These are phyloP conservation scores for Colletotrichum sp. DNA, from an alignment of 2,329 filamentous ascomycete genomes.

Conservation along the genomic window DNA sequence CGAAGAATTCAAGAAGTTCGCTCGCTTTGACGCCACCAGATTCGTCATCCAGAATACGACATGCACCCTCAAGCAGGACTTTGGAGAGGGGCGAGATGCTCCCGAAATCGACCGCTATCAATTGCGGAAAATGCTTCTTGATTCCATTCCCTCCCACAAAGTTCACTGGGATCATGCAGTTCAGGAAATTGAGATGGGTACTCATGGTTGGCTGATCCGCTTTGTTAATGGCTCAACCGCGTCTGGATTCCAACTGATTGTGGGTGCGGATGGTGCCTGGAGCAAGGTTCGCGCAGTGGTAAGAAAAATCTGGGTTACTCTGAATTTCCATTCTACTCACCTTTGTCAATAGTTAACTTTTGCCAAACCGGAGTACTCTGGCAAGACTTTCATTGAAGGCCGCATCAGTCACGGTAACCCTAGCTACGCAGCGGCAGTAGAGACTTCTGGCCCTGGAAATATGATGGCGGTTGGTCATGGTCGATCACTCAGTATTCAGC, in stretches of 20 bases:
- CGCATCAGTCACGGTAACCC: not conserved
- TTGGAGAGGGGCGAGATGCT: constrained; percentile 23
- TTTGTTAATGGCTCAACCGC: not conserved
- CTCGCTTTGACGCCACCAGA: constrained; percentile 25
- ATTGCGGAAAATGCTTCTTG: constrained; percentile 37
- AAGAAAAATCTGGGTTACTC: not conserved
- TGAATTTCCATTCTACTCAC: not conserved
- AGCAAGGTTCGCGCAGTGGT: constrained; percentile 5
- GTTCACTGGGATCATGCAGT: constrained; percentile 38
- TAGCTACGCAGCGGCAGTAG: not conserved
- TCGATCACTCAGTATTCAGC: not conserved
- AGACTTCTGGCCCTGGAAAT: not conserved
- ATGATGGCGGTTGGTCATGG: not conserved
- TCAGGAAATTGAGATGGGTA: not conserved
- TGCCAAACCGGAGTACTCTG: not conserved
- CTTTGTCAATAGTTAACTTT: not conserved
- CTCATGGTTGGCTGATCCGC: not conserved
- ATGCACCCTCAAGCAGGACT: not conserved
- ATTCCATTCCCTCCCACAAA: constrained; percentile 28
- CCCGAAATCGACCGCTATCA: constrained; percentile 43
- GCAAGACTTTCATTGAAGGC: not conserved
- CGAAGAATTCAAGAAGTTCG: constrained; percentile 44
- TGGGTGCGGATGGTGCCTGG: constrained; percentile 7
- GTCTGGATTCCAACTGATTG: constrained; percentile 1
- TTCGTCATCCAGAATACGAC: not conserved